phyloP scores from a whole-genome alignment of 1,139 yeast species.

The Hansenula lynferdii region DNA sequence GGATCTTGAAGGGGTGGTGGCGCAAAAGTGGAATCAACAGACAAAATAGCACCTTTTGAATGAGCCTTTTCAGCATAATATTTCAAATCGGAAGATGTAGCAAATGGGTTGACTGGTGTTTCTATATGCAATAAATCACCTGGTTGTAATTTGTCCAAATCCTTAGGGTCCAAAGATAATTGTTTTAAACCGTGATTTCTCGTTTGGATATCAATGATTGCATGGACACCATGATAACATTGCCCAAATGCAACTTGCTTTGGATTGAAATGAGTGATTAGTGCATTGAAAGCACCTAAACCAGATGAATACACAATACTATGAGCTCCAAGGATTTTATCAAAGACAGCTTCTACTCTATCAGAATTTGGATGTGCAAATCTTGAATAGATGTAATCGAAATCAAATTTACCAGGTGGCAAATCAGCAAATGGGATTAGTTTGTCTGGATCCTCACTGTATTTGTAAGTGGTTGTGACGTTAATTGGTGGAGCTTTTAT shows the following conservation, averaged over 20 bases:
- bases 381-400: slow-evolving; percentile 54
- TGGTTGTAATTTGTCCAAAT: slow-evolving; percentile 40
- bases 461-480: slow-evolving; percentile 73
- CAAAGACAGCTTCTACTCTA: slow-evolving; percentile 65
- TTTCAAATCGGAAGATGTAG: slow-evolving; percentile 59
- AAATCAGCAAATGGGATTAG: slow-evolving; percentile 2
- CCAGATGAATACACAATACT: slow-evolving; percentile 75
- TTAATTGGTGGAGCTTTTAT: slow-evolving; percentile 65
- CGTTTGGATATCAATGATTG: slow-evolving; percentile 55
- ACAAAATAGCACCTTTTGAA: slow-evolving; percentile 56
- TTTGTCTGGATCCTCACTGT: slow-evolving; percentile 26
- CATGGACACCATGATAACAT: slow-evolving; percentile 83
- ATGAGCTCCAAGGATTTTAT: slow-evolving; percentile 48
- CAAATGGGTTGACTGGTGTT: slow-evolving; percentile 86
- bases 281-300: slow-evolving; percentile 74
- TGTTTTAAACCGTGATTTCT: slow-evolving; percentile 58
- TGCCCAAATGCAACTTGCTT: slow-evolving; percentile 70
- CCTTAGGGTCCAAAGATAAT: slow-evolving; percentile 46
- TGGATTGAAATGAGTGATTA: slow-evolving; percentile 68
- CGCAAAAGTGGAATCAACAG: slow-evolving; percentile 87
- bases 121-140: slow-evolving; percentile 86
- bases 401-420: slow-evolving; percentile 3
- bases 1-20: slow-evolving; percentile 90
- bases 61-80: slow-evolving; percentile 67
- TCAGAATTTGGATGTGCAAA: slow-evolving; percentile 66